Conservation (phyloP, 2,329 filamentous ascomycete genomes). For the Monilinia fructigena region DNA sequence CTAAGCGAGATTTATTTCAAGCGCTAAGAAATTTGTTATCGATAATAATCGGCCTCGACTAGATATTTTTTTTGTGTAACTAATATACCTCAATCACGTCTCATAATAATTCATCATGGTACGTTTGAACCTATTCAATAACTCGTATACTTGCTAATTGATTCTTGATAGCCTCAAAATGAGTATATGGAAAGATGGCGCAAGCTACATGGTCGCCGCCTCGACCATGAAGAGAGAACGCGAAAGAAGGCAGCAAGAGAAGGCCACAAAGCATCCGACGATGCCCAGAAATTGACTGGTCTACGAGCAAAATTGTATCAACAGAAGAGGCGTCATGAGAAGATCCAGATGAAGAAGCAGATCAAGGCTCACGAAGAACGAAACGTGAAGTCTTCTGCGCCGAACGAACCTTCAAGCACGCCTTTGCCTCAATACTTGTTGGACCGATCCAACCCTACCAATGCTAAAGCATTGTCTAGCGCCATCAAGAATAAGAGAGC, state of each 20-base stretch:
- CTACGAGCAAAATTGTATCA: constrained; percentile 90
- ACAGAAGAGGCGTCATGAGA: constrained; percentile 92
- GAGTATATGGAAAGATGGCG: constrained; percentile 79
- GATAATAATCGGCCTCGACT: constrained; percentile 23
- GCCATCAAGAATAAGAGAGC: constrained; percentile 94
- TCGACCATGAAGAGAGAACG: constrained; percentile 64
- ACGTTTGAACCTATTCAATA: constrained; percentile 20
- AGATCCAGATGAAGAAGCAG: constrained; percentile 95
- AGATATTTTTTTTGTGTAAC: constrained; percentile 23
- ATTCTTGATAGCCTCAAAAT: constrained; percentile 67
- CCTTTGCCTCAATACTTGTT: constrained; percentile 91
- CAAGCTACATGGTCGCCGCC: constrained; percentile 55
- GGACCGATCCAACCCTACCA: constrained; percentile 64
- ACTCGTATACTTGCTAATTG: constrained; percentile 33
- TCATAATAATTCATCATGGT: constrained; percentile 30
- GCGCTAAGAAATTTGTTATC: constrained; percentile 30
- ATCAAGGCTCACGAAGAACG: constrained; percentile 94
- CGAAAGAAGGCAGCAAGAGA: constrained; percentile 88
- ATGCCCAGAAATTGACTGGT: constrained; percentile 90
- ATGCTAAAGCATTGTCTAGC: constrained; percentile 69
- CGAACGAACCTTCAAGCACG: constrained; percentile 74
- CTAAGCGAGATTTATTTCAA: constrained; percentile 18
- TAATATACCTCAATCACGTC: constrained; percentile 25
- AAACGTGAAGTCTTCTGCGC: constrained; percentile 82
- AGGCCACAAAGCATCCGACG: constrained; percentile 80